Base-by-base conservation (phyloP, 495 filamentous ascomycete species). In the Platismatia glauca region DNA sequence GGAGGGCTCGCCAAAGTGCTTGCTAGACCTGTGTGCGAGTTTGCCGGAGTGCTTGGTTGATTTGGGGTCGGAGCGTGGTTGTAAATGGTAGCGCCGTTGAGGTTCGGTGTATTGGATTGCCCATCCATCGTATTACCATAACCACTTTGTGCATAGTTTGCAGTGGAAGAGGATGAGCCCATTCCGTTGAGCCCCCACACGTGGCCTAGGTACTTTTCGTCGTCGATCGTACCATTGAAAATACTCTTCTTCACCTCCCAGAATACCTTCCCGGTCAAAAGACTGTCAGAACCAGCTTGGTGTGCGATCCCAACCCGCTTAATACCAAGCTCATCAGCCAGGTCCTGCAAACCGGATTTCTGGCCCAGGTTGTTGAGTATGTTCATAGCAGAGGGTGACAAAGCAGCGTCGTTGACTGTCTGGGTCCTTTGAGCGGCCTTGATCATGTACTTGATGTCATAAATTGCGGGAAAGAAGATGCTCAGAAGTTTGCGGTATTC, bases 401-500 rank as follows among this genome's bases (percentile, higher is more conserved):
- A 77, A 18, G 86, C 87, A 2, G 76, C 72, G 62, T 77, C 77
- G 59, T 82, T 82, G 64, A 82, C 79, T 0, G 84, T 82, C 50
- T 88, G 80, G 55, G 82, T 79, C 60, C 87, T 84, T 62, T 82
- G 84, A 22, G 84, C 85, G 66, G 92, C 85, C 70, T 96, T 96
- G 84, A 96, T 92, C 55, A 98, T 84, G 75, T 90, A 96, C 75
- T 98, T 98, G 71, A 97, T 92, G 69, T 98, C 94, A 73, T 93
- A 95, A 0, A 96, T 83, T 11, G 83, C 84, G 0, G 94, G 95
- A 75, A 98, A 98, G 78, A 91, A 97, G 56, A 88, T 88, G 61
- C 86, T 86, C 63, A 97, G 88, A 22, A 89, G 78, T 61, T 84
- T 82, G 70, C 91, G 88, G 72, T 96, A 98, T 57, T 91, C 86